Conservation (phyloP, 352 stramenopile species). For the Pythium vanterpoolii region DNA sequence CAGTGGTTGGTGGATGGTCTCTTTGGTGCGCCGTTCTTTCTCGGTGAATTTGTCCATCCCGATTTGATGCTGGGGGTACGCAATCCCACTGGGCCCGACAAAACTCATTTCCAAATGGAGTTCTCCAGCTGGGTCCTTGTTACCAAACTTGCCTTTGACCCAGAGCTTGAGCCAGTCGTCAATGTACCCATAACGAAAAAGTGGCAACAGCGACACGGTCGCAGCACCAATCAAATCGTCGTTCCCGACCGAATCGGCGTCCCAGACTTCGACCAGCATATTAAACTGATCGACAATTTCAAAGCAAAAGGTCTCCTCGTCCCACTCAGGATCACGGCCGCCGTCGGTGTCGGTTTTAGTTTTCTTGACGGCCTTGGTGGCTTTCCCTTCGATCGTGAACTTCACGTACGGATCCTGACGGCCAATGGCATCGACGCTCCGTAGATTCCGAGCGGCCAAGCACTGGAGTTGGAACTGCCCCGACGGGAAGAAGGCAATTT, state of each 20-base stretch:
- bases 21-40: conserved; percentile 70
- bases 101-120: conserved; percentile 89
- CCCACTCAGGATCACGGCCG: conserved; percentile 81
- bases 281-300: conserved; percentile 93
- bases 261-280: conserved; percentile 88
- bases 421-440: conserved; percentile 71
- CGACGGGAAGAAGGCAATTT: conserved; percentile 82
- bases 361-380: conserved; percentile 67
- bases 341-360: conserved; percentile 88
- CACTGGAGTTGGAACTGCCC: conserved; percentile 62
- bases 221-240: conserved; percentile 88
- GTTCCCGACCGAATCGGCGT: conserved; percentile 88
- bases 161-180: conserved; percentile 89
- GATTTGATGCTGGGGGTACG: conserved; percentile 90
- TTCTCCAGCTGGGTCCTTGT: conserved; percentile 80
- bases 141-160: conserved; percentile 85
- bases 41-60: conserved; percentile 73
- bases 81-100: conserved; percentile 65
- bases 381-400: conserved; percentile 68
- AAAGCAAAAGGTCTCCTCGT: conserved; percentile 77
- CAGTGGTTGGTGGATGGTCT: conserved; percentile 32
- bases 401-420: conserved; percentile 80
- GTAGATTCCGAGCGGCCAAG: conserved; percentile 55
- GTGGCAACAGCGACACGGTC: conserved; percentile 82
- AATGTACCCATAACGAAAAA: conserved; percentile 87